Evolutionary conservation across 129 eudicot species (phyloP).

Genomic region (Helichrysum umbraculigerum): DNA sequence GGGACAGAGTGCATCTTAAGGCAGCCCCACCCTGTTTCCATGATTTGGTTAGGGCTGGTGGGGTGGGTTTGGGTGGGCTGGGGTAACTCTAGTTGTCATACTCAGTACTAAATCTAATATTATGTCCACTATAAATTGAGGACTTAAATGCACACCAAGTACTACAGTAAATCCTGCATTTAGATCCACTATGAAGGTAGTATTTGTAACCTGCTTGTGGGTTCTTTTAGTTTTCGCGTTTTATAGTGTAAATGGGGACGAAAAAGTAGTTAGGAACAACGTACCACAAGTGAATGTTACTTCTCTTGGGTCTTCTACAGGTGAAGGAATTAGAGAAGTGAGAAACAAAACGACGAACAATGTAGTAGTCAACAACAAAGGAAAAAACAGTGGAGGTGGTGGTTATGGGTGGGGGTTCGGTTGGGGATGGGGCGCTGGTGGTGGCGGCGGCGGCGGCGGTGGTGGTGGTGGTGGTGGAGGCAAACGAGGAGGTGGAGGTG

Average conservation of each 20-base stretch:
- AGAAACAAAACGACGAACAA: conserved; percentile 33
- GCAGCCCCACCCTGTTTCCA: conserved; percentile 31
- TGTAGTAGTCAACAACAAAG: conserved; percentile 38
- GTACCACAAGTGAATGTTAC: background rate
- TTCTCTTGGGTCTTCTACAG: conserved; percentile 17
- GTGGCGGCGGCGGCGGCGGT: conserved; percentile 25
- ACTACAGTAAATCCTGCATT: conserved; percentile 3
- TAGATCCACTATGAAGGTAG: conserved; percentile 31
- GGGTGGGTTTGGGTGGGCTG: conserved; percentile 22
- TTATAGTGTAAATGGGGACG: conserved; percentile 19
- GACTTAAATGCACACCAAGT: background rate
- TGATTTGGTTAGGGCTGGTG: conserved; percentile 21
- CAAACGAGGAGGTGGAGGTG: background rate
- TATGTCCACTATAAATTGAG: conserved; percentile 25
- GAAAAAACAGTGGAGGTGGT: conserved; percentile 35
- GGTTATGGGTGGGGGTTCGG: conserved; percentile 44
- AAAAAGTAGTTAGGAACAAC: background rate
- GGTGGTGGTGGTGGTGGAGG: conserved; percentile 27
- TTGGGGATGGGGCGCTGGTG: conserved; percentile 44
- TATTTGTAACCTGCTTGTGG: conserved; percentile 21
- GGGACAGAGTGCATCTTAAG: conserved; percentile 42
- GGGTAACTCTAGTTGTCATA: conserved; percentile 32
- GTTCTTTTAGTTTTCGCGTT: conserved; percentile 20
- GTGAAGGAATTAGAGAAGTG: conserved; percentile 5
- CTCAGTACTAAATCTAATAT: background rate